Percentiles rank a stretch among this genome's conserved stretches.
These are phyloP conservation scores for Russula earlei DNA, from an alignment of 768 basidiomycete genomes.

Conservation along the genomic window DNA sequence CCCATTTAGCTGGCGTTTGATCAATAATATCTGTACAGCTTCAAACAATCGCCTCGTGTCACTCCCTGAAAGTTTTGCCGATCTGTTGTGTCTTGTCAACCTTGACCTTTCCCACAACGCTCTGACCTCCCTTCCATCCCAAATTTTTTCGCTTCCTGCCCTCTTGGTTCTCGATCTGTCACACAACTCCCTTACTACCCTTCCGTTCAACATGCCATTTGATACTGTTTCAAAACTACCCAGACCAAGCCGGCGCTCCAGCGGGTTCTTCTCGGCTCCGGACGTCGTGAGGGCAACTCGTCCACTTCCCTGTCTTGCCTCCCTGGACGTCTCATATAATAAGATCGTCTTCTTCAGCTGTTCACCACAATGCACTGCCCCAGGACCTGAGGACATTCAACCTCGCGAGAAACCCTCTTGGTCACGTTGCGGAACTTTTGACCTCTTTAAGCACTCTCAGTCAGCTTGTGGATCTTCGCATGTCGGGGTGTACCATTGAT, in stretches of 20 bases:
- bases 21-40: conserved; percentile 35
- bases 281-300: conserved; percentile 50
- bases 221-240: conserved; percentile 18
- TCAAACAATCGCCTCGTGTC: conserved; percentile 60
- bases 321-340: conserved; percentile 60
- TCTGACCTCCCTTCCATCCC: conserved; percentile 50
- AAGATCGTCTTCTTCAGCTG: conserved; percentile 44
- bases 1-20: conserved; percentile 34
- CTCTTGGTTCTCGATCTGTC: conserved; percentile 61
- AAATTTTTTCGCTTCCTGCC: conserved; percentile 59
- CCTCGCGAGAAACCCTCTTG: conserved; percentile 60
- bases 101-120: conserved; percentile 71
- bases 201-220: conserved; percentile 60
- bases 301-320: conserved; percentile 58
- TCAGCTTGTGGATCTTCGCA: conserved; percentile 14
- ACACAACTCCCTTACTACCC: conserved; percentile 50
- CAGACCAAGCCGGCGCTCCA: conserved; percentile 28
- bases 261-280: conserved; percentile 51
- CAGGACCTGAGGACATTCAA: conserved; percentile 46
- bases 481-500: conserved; percentile 34
- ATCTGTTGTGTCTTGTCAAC: conserved; percentile 54
- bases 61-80: conserved; percentile 57
- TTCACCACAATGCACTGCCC: conserved; percentile 47
- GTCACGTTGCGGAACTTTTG: conserved; percentile 22
- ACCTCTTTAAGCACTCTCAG: conserved; percentile 7